Percentiles rank a stretch among this genome's conserved stretches.
phyloP scores from a whole-genome alignment of 2,329 filamentous ascomycete species.

The Neonectria faginata region DNA sequence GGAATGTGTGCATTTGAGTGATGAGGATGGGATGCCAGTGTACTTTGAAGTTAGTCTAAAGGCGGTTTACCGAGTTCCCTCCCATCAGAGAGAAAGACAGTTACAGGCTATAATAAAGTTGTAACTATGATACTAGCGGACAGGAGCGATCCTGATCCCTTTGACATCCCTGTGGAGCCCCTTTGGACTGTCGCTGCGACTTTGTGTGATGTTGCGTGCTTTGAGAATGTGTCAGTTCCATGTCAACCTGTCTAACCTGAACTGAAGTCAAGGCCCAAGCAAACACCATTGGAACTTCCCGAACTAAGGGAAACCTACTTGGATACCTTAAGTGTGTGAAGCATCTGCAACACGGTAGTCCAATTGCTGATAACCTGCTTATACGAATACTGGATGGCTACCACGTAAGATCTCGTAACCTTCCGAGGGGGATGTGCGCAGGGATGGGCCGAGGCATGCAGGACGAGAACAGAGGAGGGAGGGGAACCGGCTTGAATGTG shows the following conservation, averaged over 20 bases:
- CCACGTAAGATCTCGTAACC: background rate
- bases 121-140: constrained; percentile 3
- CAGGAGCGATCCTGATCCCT: background rate
- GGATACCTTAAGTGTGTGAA: background rate
- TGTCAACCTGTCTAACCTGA: background rate
- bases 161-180: background rate
- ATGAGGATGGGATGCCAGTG: constrained; percentile 22
- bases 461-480: constrained; percentile 20
- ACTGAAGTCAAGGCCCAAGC: background rate
- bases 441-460: constrained; percentile 30
- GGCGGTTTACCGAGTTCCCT: constrained; percentile 9
- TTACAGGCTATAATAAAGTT: constrained; percentile 14
- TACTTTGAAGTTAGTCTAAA: constrained; percentile 9
- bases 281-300: background rate
- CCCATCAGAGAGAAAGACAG: constrained; percentile 12
- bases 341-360: background rate
- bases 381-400: background rate
- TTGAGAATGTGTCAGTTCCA: background rate
- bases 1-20: constrained; percentile 20
- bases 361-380: background rate
- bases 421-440: constrained; percentile 16
- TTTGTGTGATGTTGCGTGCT: background rate
- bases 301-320: background rate
- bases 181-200: background rate
- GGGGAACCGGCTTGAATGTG: constrained; percentile 20